These are phyloP conservation scores for Cairneyella variabilis DNA, from an alignment of 495 filamentous ascomycete species.

Conservation along the genomic window DNA sequence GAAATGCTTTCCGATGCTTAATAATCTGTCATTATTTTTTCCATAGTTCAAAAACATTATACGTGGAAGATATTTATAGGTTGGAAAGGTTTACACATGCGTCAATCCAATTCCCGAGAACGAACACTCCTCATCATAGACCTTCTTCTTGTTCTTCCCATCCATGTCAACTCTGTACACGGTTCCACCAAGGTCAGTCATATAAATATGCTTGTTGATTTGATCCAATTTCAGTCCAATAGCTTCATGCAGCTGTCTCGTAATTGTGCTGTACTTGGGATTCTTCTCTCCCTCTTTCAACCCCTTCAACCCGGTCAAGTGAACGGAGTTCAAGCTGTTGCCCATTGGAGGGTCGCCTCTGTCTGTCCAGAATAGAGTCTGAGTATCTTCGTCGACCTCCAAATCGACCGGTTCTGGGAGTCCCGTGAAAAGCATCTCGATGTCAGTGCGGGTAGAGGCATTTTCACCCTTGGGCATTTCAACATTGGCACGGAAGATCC, in stretches of 20 bases:
- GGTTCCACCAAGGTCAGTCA: conserved; percentile 41
- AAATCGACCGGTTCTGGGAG: no score
- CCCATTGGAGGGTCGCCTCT: conserved; percentile 48
- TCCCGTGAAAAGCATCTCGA: no score
- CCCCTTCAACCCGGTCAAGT: conserved; percentile 6
- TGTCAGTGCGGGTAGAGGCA: no score
- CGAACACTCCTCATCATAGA: conserved; percentile 8
- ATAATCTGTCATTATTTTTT: no score
- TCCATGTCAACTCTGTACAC: conserved; percentile 42
- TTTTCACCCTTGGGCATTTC: no score
- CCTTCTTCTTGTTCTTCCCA: conserved; percentile 13
- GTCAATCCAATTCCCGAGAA: conserved; percentile 12
- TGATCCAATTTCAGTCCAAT: conserved; percentile 44
- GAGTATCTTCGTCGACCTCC: conserved; percentile 32
- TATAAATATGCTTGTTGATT: conserved; percentile 36
- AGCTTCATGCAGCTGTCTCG: conserved; percentile 42
- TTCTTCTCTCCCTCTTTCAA: background rate
- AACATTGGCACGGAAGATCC: no score
- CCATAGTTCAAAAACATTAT: no score
- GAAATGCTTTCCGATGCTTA: no score
- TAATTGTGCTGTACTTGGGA: conserved; percentile 29
- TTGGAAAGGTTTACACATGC: conserved; percentile 9
- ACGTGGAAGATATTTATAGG: no score
- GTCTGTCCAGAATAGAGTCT: conserved; percentile 51
- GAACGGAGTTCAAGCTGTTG: conserved; percentile 39